phyloP scores from a whole-genome alignment of 1,284 basidiomycete species.

The Cutaneotrichosporon sp. region DNA sequence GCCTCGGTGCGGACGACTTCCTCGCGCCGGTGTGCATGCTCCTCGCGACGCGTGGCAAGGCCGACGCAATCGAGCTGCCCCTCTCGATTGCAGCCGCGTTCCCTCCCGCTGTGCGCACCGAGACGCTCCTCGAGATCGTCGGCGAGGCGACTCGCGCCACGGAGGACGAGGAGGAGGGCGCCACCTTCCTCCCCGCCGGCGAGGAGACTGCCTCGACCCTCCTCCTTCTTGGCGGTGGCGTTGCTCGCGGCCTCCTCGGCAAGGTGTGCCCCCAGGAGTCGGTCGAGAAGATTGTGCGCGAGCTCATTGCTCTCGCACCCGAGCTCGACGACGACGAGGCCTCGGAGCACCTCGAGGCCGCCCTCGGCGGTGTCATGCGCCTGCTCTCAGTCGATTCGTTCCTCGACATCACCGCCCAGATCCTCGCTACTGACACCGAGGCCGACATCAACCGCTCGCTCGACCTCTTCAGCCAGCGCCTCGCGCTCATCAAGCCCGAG shows the following conservation, averaged over 20 bases:
- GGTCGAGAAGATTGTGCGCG: conserved; percentile 40
- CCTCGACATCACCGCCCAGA: conserved; percentile 43
- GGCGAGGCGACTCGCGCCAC: conserved; percentile 66
- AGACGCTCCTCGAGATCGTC: conserved; percentile 69
- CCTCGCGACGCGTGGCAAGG: conserved; percentile 68
- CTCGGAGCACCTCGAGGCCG: conserved; percentile 16
- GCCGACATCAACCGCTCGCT: conserved; percentile 46
- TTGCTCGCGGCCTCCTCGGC: conserved; percentile 35
- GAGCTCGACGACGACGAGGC: conserved; percentile 28
- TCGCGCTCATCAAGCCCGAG: conserved; percentile 64
- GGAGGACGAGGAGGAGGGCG: conserved; percentile 38
- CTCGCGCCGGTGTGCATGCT: conserved; percentile 82
- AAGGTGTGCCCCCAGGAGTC: conserved; percentile 36
- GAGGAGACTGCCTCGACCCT: conserved; percentile 47
- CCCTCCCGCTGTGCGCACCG: conserved; percentile 57
- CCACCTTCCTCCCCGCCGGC: conserved; percentile 1
- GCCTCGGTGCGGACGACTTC: conserved; percentile 79
- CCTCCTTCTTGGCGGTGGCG: conserved; percentile 61
- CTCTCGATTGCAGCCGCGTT: conserved; percentile 66
- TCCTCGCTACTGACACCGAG: conserved; percentile 35
- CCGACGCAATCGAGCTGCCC: conserved; percentile 57
- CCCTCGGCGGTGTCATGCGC: conserved; percentile 48
- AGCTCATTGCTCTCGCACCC: conserved; percentile 42
- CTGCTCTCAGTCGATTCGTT: conserved; percentile 65
- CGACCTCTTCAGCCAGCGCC: conserved; percentile 63